Base-by-base conservation (phyloP, 164 flowering plant species). In the Piper longum region DNA sequence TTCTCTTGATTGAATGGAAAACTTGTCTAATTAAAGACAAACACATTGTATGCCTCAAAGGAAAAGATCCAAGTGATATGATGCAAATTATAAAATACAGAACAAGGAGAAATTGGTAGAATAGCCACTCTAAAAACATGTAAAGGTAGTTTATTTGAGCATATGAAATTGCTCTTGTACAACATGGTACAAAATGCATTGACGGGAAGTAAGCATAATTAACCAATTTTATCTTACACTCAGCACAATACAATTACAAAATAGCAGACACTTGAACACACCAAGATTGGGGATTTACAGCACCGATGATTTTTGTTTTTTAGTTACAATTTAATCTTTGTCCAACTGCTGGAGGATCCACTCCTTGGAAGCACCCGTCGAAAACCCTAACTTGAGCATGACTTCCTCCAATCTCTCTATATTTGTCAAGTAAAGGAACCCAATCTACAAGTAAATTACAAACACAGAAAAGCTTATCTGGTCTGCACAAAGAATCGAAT, bases 331-430 rank as follows among this genome's bases (percentile, higher is more conserved):
- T 48, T 48, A 48, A 8, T 48, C 52, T 48, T 48, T 48, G 48
- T 26, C n/a, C 54, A 44, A 19, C 44, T 40, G 42, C 56, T 78
- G 72, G 56, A 76, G 36, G 61, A 81, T 70, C 59, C 62, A 41
- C 59, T 73, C 73, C 18, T 64, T 67, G 11, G 93, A 88, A 65
- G 73, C 71, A 70, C 79, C 90, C 8, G 77, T 72, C 3, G 83
- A 78, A 72, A 91, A 91, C 64, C 98, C 96, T 64, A 91, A 66
- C 66, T 79, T 87, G 36, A 43, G 62, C 96, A 91, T 91, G 67
- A 88, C 44, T 57, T 84, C 85, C 39, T 91, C 92, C 75, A 91
- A 68, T 36, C 98, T 85, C 13, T 80, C 75, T 48, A 56, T 71
- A 66, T 91, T 74, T 45, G 87, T 88, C 67, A 91, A 80, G 77